A percentile compares a stretch with the other conserved stretches of the same genome.
Evolutionary conservation across 2,329 filamentous ascomycete species (phyloP).

Genomic region (Magnaporthiopsis rhizophila): DNA sequence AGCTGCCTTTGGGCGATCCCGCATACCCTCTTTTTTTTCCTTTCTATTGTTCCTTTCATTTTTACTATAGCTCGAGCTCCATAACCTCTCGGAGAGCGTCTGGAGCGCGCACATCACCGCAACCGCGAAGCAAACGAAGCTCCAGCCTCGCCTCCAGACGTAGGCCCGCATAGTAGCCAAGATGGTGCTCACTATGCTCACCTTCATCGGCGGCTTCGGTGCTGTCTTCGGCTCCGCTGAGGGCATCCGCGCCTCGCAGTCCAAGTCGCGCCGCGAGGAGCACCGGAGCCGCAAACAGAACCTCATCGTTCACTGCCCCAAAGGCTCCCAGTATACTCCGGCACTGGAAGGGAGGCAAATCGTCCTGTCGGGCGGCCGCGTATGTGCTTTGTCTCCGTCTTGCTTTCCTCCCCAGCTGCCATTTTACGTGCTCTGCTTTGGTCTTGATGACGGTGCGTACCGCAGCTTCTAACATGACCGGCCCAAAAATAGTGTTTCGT

Average conservation of each 20-base stretch:
- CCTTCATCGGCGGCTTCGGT: constrained; percentile 30
- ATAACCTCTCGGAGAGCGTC: background rate
- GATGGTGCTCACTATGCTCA: constrained; percentile 21
- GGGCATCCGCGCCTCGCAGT: constrained; percentile 37
- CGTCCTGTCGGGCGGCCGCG: constrained; percentile 33
- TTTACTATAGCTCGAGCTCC: background rate
- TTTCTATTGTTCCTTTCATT: background rate
- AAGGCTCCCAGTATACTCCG: constrained; percentile 34
- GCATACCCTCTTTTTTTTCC: background rate
- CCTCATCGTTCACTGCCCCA: constrained; percentile 36
- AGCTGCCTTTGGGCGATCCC: background rate
- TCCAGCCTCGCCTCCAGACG: background rate
- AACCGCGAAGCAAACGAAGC: background rate
- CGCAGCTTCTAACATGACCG: constrained; percentile 3
- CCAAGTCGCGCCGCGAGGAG: constrained; percentile 36
- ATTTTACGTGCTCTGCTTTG: too few species aligned
- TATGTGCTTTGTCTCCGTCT: constrained; percentile 4
- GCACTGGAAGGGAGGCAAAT: constrained; percentile 36
- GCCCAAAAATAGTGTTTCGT: constrained; percentile 33
- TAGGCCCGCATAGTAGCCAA: background rate
- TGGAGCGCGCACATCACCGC: background rate
- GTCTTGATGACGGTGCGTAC: background rate
- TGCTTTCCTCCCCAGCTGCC: background rate
- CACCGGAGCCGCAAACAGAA: constrained; percentile 40
- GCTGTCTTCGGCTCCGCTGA: constrained; percentile 38